Evolutionary conservation across 345 rosid species (phyloP), one percentile per base, ranked within the genome.

Genomic region (Ricinus communis): DNA sequence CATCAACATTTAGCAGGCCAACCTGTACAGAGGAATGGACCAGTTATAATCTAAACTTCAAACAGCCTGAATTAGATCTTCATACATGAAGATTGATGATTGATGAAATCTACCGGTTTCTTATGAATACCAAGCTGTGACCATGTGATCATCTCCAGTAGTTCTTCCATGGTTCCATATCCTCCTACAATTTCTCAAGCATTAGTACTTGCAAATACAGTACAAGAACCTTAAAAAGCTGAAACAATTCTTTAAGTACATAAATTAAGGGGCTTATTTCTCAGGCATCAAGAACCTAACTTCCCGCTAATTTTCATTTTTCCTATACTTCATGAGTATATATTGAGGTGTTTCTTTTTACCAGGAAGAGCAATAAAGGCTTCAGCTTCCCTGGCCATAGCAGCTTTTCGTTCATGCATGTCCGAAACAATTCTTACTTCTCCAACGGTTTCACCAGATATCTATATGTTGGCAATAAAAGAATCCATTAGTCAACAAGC

Each of bases 341-440:
- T 21, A 33, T 21, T n/a, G 60, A 65, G 72, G 61, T 61, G 38
- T 12, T 31, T 43, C 47, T 43, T 15, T 31, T 71, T 82, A 90
- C 98, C 98, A 50, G 98, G 97, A 75, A 94, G 97, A 60, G 98
- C 98, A 73, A 94, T 83, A 74, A 94, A 94, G 53, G 92, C 98
- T 41, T 94, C 97, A 45, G 97, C 84, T 84, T 94, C 98, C 75
- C 75, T 80, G n/a, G 98, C 98, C 98, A 94, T 94, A 73, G 79
- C 87, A 82, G 98, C 97, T 76, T 94, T 94, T 7, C 98, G 83
- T 77, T 94, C 97, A 47, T 94, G 98, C 98, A 94, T 94, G 80
- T 94, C 97, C 63, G 80, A 67, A 75, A 94, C 97, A 11, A 79
- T 73, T 83, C 87, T 90, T 62, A 91, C 91, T 71, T 93, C 94